Conservation (phyloP, 2,329 filamentous ascomycete species). For the Rugonectria rugulosa region DNA sequence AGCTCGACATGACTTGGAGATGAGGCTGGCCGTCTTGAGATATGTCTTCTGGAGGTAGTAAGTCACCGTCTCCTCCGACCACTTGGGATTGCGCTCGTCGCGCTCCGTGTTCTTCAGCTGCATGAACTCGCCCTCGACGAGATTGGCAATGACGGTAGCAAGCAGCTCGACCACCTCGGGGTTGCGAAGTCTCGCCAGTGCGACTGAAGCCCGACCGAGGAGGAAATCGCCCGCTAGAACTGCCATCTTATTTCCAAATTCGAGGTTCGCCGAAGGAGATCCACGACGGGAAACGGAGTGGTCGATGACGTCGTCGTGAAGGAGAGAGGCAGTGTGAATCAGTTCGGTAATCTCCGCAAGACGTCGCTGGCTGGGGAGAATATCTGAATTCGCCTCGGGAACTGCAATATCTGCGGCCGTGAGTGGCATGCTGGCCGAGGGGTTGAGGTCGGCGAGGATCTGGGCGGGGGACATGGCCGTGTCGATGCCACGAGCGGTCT, state of each 20-base stretch:
- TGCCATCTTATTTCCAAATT: slow-evolving; percentile 99
- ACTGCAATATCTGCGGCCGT: slow-evolving; percentile 51
- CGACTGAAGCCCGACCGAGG: slow-evolving; percentile 90
- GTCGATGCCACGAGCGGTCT: slow-evolving; percentile 58
- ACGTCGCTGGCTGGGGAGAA: slow-evolving; percentile 90
- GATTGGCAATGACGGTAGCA: slow-evolving; percentile 94
- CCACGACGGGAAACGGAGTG: slow-evolving; percentile 86
- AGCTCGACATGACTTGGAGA: slow-evolving; percentile 94
- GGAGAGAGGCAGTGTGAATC: slow-evolving; percentile 94
- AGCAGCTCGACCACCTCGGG: slow-evolving; percentile 94
- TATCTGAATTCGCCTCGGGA: slow-evolving; percentile 62
- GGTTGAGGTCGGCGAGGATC: slow-evolving; percentile 83
- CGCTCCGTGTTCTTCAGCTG: slow-evolving; percentile 95
- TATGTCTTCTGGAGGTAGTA: slow-evolving; percentile 99
- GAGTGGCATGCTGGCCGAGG: slow-evolving; percentile 55
- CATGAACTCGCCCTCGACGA: slow-evolving; percentile 99
- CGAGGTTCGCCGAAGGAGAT: slow-evolving; percentile 86
- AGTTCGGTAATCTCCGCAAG: slow-evolving; percentile 97
- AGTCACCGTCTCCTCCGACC: slow-evolving; percentile 85
- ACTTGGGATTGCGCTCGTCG: slow-evolving; percentile 84
- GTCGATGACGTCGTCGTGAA: slow-evolving; percentile 99
- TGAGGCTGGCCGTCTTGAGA: slow-evolving; percentile 93
- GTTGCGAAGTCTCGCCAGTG: slow-evolving; percentile 86
- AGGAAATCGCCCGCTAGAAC: slow-evolving; percentile 97
- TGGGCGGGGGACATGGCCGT: slow-evolving; percentile 61